A percentile compares a stretch with the other conserved stretches of the same genome.
These are phyloP conservation scores for Casuarina equisetifolia DNA, from an alignment of 306 rosid species.

Conservation along the genomic window DNA sequence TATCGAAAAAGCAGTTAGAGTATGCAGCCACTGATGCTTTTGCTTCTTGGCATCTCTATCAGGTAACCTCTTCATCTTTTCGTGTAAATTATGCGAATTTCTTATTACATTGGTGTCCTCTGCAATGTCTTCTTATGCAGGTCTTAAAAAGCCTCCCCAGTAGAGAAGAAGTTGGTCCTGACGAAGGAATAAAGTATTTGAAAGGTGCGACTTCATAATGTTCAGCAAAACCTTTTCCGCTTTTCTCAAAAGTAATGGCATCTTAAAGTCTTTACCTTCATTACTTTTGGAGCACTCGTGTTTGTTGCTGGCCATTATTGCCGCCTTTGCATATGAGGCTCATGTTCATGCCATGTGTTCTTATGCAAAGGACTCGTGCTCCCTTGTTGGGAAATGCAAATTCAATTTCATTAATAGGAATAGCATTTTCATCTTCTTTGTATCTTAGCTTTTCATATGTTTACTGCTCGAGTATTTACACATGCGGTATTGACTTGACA, in stretches of 20 bases:
- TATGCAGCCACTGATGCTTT: conserved; percentile 95
- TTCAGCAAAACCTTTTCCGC: conserved; percentile 1
- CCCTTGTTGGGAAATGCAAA: no score
- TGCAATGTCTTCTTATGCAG: conserved; percentile 33
- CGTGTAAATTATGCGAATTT: neutral
- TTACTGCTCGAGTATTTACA: no score
- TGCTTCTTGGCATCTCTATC: conserved; percentile 76
- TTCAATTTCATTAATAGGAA: no score
- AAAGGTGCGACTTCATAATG: conserved; percentile 28
- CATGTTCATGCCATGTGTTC: no score
- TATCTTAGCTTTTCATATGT: no score
- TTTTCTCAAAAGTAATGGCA: neutral
- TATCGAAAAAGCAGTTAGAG: conserved; percentile 65
- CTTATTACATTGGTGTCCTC: neutral
- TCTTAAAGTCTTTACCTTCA: neutral
- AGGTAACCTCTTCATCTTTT: conserved; percentile 43
- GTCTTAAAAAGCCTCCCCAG: conserved; percentile 61
- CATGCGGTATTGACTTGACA: no score
- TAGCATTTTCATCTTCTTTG: no score
- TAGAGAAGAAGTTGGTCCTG: conserved; percentile 22
- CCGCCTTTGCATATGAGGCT: no score
- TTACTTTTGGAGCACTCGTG: no score
- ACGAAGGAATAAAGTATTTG: conserved; percentile 14
- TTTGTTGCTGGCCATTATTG: no score
- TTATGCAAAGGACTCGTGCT: no score